Conservation (phyloP, 306 rosid genomes). For the Luffa aegyptiaca region DNA sequence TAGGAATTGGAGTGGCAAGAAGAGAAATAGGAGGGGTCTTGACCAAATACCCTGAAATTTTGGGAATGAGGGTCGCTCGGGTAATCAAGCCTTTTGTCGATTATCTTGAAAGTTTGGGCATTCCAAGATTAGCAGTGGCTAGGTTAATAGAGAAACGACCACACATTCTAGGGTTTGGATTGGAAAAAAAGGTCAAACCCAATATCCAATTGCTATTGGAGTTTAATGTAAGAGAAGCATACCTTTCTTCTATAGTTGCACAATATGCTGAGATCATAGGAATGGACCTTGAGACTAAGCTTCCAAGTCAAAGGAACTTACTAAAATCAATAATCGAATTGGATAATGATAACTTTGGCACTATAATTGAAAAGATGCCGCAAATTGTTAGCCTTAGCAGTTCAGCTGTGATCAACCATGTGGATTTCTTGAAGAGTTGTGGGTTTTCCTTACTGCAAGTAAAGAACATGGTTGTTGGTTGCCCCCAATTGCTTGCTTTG, state of each 20-base stretch:
- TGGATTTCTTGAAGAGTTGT: constrained; percentile 59
- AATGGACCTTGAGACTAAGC: constrained; percentile 61
- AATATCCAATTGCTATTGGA: constrained; percentile 67
- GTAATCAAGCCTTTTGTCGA: constrained; percentile 90
- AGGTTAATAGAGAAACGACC: constrained; percentile 81
- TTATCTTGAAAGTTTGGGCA: constrained; percentile 66
- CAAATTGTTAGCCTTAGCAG: constrained; percentile 69
- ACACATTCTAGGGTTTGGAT: constrained; percentile 77
- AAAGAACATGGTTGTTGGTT: constrained; percentile 54
- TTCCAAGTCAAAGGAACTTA: constrained; percentile 39
- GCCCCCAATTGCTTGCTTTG: constrained; percentile 92
- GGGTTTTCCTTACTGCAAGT: constrained; percentile 57
- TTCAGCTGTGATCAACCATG: constrained; percentile 62
- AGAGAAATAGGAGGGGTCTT: constrained; percentile 80
- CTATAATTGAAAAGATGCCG: constrained; percentile 89
- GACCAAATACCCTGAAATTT: constrained; percentile 77
- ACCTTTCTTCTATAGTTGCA: constrained; percentile 64
- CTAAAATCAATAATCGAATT: constrained; percentile 56
- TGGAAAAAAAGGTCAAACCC: constrained; percentile 68
- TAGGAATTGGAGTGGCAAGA: constrained; percentile 84
- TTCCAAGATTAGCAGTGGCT: constrained; percentile 82
- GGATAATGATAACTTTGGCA: constrained; percentile 54
- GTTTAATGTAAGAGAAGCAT: constrained; percentile 48
- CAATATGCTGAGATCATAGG: constrained; percentile 82
- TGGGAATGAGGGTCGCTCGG: constrained; percentile 93